Conservation (phyloP, 2,329 filamentous ascomycete genomes). For the Cercospora janseana region DNA sequence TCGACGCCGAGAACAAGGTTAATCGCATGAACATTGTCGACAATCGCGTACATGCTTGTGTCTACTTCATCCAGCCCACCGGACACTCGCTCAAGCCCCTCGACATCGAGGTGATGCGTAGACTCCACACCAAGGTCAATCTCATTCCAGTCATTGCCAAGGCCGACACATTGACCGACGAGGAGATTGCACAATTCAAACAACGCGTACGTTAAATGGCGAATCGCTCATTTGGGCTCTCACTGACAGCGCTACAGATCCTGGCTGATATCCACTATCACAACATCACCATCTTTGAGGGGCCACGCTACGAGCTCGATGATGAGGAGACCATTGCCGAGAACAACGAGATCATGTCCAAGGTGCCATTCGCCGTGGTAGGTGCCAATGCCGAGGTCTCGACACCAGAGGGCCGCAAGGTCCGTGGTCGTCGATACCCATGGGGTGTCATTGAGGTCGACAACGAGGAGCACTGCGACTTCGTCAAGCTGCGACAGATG, state of each 20-base stretch:
- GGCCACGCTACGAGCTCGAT: conserved; percentile 95
- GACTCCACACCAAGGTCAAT: conserved; percentile 99
- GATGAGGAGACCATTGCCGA: conserved; percentile 99
- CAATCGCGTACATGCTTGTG: conserved; percentile 97
- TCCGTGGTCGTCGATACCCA: conserved; percentile 92
- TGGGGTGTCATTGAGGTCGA: conserved; percentile 99
- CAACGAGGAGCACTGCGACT: conserved; percentile 99
- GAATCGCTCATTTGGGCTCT: not conserved
- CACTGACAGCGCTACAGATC: conserved; percentile 61
- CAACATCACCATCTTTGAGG: conserved; percentile 98
- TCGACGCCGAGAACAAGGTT: conserved; percentile 99
- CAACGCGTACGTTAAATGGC: conserved; percentile 68
- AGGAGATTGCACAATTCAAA: conserved; percentile 94
- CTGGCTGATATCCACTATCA: conserved; percentile 95
- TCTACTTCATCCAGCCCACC: conserved; percentile 99
- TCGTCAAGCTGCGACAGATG: conserved; percentile 99
- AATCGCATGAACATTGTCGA: conserved; percentile 99
- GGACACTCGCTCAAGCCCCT: conserved; percentile 97
- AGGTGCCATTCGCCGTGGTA: conserved; percentile 97
- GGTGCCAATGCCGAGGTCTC: conserved; percentile 94
- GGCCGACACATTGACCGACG: conserved; percentile 94
- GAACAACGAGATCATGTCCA: conserved; percentile 99
- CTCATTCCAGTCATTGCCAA: conserved; percentile 98
- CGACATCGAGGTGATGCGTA: conserved; percentile 99
- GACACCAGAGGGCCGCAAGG: conserved; percentile 87